These are phyloP conservation scores for Talaromyces sp. DNA, from an alignment of 2,329 filamentous ascomycete species.

Conservation along the genomic window DNA sequence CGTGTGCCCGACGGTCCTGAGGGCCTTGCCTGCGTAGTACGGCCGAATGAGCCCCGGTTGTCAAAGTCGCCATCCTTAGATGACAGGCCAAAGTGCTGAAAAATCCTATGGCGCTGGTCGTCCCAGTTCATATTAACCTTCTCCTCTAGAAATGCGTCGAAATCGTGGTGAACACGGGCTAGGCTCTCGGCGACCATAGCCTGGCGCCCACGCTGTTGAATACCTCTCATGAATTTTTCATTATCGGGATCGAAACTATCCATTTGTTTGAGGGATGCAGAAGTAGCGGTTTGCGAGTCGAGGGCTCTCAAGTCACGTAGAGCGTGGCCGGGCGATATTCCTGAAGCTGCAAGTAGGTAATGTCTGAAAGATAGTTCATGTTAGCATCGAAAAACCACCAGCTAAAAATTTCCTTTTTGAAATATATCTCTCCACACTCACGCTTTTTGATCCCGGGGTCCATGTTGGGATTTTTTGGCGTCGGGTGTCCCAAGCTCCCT, in stretches of 20 bases:
- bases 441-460: constrained; percentile 48
- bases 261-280: constrained; percentile 27
- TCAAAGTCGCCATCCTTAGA: constrained; percentile 47
- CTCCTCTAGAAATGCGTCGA: constrained; percentile 89
- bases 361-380: constrained; percentile 52
- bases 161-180: constrained; percentile 81
- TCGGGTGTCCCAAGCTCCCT: constrained; percentile 70
- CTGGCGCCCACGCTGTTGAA: constrained; percentile 85
- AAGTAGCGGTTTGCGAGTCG: constrained; percentile 59
- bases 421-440: constrained; percentile 31
- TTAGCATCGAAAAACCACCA: not conserved
- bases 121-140: constrained; percentile 96
- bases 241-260: constrained; percentile 52
- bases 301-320: constrained; percentile 82
- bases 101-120: constrained; percentile 84
- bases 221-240: constrained; percentile 72
- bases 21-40: constrained; percentile 30
- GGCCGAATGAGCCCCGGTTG: constrained; percentile 47
- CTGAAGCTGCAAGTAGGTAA: constrained; percentile 88
- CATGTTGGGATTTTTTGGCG: constrained; percentile 41
- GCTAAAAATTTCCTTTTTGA: not conserved
- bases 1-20: constrained; percentile 34
- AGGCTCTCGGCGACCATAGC: constrained; percentile 91
- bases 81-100: constrained; percentile 87
- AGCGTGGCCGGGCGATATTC: constrained; percentile 80